These are phyloP conservation scores for Phytopythium cucurbitacearum DNA, from an alignment of 352 stramenopile species.

Conservation along the genomic window DNA sequence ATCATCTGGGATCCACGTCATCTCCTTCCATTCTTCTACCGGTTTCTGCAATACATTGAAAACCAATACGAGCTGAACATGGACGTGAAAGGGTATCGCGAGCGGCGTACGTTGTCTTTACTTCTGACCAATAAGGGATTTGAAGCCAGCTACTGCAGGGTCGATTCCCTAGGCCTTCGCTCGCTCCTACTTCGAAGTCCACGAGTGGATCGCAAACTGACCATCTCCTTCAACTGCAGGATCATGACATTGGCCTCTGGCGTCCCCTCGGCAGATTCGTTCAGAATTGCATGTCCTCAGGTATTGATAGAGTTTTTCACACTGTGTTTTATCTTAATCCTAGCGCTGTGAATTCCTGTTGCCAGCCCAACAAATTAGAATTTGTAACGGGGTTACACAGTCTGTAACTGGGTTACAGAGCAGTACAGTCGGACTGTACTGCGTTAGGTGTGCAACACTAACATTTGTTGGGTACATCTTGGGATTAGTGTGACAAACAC, in stretches of 20 bases:
- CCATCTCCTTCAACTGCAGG: background rate
- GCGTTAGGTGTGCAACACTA: too few species aligned
- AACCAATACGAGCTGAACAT: conserved; percentile 2
- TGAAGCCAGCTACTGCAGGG: conserved; percentile 1
- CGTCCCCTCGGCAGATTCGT: too few species aligned
- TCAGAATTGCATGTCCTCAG: background rate
- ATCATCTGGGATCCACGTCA: conserved; percentile 7
- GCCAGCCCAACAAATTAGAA: conserved; percentile 17
- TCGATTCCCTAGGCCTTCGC: conserved; percentile 2
- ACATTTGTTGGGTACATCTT: too few species aligned
- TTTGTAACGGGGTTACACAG: conserved; percentile 1
- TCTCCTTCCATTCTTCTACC: conserved; percentile 5
- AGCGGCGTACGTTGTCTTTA: conserved; percentile 4
- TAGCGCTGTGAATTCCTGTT: conserved; percentile 6
- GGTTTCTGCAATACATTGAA: conserved; percentile 5
- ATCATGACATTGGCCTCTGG: background rate
- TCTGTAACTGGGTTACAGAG: too few species aligned
- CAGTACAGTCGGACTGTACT: too few species aligned
- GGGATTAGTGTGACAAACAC: too few species aligned
- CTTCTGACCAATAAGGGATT: conserved; percentile 6
- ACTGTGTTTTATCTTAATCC: conserved; percentile 11
- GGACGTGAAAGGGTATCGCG: background rate
- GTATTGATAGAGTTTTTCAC: conserved; percentile 12
- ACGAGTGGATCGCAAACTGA: background rate
- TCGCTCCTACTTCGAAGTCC: conserved; percentile 5